Evolutionary conservation across 371 early-diverging fungal genomes (phyloP), one percentile per base, ranked within the genome.

Genomic region (Fennellomyces sp.): DNA sequence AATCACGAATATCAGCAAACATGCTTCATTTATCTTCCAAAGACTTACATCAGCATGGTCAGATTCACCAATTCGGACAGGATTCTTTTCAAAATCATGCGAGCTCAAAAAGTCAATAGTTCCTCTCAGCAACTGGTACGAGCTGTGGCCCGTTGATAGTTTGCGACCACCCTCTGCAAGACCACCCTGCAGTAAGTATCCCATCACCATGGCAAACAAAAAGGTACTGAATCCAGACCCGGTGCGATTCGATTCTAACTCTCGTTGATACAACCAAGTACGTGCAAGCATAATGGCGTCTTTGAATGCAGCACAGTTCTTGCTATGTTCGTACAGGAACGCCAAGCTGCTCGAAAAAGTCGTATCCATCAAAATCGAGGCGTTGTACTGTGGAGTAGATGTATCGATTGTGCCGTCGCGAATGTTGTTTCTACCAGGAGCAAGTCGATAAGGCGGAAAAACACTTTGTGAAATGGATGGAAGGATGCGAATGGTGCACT

Each of bases 311-410:
- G 84, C 63, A 56, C 91, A 89, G 36, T 64, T 66, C 57, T 92
- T 88, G 59, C 78, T 71, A 36, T 92, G 89, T 56, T 88, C 84
- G 61, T 93, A 88, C 19, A 97, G 68, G 55, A 86, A 89, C 42
- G 89, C 88, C 70, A 96, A 78, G 68, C 93, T 93, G 25, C 88
- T 59, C 5, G 91, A 83, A 50, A 88, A 80, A 33, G 83, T 68
- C 1, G 88, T 87, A 61, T 97, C 98, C 61, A 80, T 73, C 48
- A 94, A 77, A 13, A 98, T 60, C 3, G 91, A 83, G 0, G 93
- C 81, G 69, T 97, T 98, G 83, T 97, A 97, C 45, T 85, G 91
- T 26, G 98, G 96, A 23, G 98, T 98, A 12, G 54, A 54, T 7
- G 51, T 63, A 4, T 60, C 63, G 25, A 35, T 61, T 39, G 47